Conservation (phyloP, 768 basidiomycete genomes). For the Suillus clintonianus region DNA sequence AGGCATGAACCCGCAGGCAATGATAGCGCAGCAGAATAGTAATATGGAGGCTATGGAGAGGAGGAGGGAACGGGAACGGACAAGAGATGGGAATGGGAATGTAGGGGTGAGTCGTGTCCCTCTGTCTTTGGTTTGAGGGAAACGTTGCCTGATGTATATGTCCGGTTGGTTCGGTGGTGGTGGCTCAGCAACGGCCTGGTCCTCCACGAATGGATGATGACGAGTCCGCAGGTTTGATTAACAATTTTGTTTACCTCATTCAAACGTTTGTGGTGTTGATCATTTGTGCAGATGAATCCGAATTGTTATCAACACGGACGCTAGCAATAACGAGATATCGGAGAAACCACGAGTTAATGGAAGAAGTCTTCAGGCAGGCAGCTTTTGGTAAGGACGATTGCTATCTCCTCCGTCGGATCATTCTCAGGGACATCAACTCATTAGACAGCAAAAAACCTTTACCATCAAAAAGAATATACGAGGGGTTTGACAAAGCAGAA, state of each 20-base stretch:
- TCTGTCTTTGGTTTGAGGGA: not conserved
- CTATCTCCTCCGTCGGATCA: not conserved
- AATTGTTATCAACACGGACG: slow-evolving; percentile 71
- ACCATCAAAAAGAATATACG: slow-evolving; percentile 48
- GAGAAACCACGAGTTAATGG: slow-evolving; percentile 85
- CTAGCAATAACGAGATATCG: slow-evolving; percentile 72
- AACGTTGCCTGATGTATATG: not conserved
- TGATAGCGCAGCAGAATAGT: slow-evolving; percentile 72
- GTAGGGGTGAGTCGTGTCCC: slow-evolving; percentile 34
- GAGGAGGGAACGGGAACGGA: slow-evolving; percentile 58
- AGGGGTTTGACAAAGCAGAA: slow-evolving; percentile 59
- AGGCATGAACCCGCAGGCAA: slow-evolving; percentile 49
- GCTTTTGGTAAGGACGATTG: slow-evolving; percentile 48
- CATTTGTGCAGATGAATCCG: slow-evolving; percentile 56
- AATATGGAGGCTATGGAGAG: slow-evolving; percentile 75
- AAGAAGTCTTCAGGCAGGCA: slow-evolving; percentile 75
- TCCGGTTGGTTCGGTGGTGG: too few species aligned
- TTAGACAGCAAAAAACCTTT: slow-evolving; percentile 48
- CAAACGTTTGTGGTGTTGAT: not conserved
- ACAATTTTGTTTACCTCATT: not conserved
- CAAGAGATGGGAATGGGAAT: slow-evolving; percentile 46
- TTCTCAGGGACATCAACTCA: slow-evolving; percentile 16
- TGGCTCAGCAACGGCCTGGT: slow-evolving; percentile 28
- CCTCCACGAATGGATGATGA: slow-evolving; percentile 51
- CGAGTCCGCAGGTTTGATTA: slow-evolving; percentile 59